These are phyloP conservation scores for Kazachstania bromeliacearum DNA, from an alignment of 805 yeast species.

Conservation along the genomic window DNA sequence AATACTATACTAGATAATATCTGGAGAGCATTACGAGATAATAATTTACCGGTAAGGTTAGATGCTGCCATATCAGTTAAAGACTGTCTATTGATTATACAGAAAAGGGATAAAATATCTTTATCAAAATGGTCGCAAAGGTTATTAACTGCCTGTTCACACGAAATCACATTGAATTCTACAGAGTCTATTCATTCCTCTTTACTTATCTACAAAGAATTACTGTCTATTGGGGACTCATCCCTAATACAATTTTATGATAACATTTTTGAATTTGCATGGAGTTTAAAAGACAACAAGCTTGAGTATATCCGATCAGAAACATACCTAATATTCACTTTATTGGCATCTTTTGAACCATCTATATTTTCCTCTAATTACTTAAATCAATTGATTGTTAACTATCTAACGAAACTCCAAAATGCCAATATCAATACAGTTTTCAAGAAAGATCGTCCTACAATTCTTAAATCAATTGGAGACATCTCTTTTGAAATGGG, in stretches of 20 bases:
- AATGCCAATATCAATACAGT: slow-evolving; percentile 35
- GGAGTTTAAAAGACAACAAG: slow-evolving; percentile 64
- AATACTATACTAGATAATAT: slow-evolving; percentile 66
- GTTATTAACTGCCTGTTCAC: slow-evolving; percentile 54
- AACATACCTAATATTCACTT: slow-evolving; percentile 66
- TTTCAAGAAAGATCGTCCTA: slow-evolving; percentile 44
- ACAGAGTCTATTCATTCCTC: slow-evolving; percentile 75
- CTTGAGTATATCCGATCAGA: slow-evolving; percentile 65
- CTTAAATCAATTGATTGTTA: slow-evolving; percentile 67
- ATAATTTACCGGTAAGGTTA: slow-evolving; percentile 54
- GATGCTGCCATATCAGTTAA: slow-evolving; percentile 76
- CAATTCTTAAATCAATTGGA: slow-evolving; percentile 70
- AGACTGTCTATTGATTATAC: slow-evolving; percentile 63
- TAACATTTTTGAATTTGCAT: slow-evolving; percentile 63
- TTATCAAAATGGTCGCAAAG: slow-evolving; percentile 64
- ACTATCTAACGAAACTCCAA: slow-evolving; percentile 66
- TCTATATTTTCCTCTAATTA: slow-evolving; percentile 66
- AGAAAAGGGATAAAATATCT: slow-evolving; percentile 62
- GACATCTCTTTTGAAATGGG: slow-evolving; percentile 63
- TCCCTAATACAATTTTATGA: slow-evolving; percentile 61
- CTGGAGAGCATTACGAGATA: slow-evolving; percentile 77
- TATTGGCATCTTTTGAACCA: slow-evolving; percentile 66
- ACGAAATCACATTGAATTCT: slow-evolving; percentile 37
- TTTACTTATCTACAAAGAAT: slow-evolving; percentile 64
- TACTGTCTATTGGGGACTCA: slow-evolving; percentile 61